A percentile compares a stretch with the other conserved stretches of the same genome.
phyloP scores from a whole-genome alignment of 2,329 filamentous ascomycete species.

The Aspergillus sp. region DNA sequence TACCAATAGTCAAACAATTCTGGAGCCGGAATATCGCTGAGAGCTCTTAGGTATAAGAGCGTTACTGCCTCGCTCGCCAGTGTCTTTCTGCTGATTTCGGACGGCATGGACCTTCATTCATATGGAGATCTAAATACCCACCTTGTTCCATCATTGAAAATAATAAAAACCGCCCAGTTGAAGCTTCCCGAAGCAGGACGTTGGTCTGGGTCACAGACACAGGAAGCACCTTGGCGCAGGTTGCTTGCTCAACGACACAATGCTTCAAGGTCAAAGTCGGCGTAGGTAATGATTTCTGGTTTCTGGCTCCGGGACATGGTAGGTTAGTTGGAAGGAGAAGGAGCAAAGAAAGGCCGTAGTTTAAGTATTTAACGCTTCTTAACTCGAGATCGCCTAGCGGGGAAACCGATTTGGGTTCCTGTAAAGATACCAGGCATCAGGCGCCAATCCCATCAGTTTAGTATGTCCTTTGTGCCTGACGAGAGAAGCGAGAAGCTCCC shows the following conservation, averaged over 20 bases:
- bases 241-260: conserved; percentile 25
- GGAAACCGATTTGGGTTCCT: too few relatives aligned
- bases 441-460: too few relatives aligned
- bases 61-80: conserved; percentile 40
- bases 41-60: conserved; percentile 33
- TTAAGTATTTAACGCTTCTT: too few relatives aligned
- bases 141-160: conserved; percentile 36
- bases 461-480: too few relatives aligned
- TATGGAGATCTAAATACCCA: conserved; percentile 38
- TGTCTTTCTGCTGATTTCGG: conserved; percentile 27
- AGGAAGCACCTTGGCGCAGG: conserved; percentile 25
- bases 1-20: conserved; percentile 36
- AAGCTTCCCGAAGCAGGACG: conserved; percentile 33
- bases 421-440: too few relatives aligned
- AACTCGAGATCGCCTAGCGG: too few relatives aligned
- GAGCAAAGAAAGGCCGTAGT: too few relatives aligned
- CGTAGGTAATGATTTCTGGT: conserved; percentile 10
- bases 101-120: conserved; percentile 19
- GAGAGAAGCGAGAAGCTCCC: too few relatives aligned
- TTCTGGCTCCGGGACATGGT: too few relatives aligned
- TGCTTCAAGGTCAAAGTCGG: conserved; percentile 27
- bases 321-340: too few relatives aligned
- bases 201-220: conserved; percentile 29
- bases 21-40: conserved; percentile 38
- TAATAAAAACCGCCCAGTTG: conserved; percentile 38